These are phyloP conservation scores for Rhizopus delemar DNA, from an alignment of 371 early-diverging fungal species.

Conservation along the genomic window DNA sequence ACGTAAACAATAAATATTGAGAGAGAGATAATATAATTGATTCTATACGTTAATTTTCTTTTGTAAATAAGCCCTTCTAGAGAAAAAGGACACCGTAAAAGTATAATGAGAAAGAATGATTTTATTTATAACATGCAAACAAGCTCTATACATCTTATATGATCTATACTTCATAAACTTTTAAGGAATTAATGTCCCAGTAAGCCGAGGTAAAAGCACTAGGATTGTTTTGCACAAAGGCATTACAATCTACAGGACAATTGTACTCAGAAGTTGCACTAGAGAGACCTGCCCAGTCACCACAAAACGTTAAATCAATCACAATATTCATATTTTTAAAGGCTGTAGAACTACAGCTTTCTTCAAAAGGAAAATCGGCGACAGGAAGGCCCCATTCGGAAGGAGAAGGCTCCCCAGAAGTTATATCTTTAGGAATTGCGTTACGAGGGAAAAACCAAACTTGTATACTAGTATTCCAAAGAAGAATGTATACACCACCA, in stretches of 20 bases:
- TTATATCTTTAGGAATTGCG: constrained; percentile 38
- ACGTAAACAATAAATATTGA: too few relatives aligned
- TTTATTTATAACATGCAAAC: too few relatives aligned
- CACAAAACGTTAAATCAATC: constrained; percentile 25
- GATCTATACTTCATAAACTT: constrained; percentile 13
- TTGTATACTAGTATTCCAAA: constrained; percentile 35
- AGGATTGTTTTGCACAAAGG: constrained; percentile 21
- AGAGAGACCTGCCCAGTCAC: constrained; percentile 22
- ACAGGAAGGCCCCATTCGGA: constrained; percentile 28
- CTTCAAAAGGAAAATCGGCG: constrained; percentile 24
- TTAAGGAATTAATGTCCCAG: constrained; percentile 22
- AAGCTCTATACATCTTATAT: too few relatives aligned
- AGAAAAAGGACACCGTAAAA: too few relatives aligned
- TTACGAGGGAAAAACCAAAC: constrained; percentile 38
- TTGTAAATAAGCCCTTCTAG: too few relatives aligned
- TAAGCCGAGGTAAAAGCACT: constrained; percentile 21
- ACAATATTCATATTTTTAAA: constrained; percentile 18
- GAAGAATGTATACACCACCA: constrained; percentile 43
- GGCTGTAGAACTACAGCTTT: constrained; percentile 2
- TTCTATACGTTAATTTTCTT: too few relatives aligned
- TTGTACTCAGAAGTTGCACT: not conserved
- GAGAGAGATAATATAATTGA: too few relatives aligned
- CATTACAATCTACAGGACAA: constrained; percentile 14
- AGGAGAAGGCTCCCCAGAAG: constrained; percentile 20
- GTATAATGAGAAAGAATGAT: too few relatives aligned